A percentile compares a stretch with the other conserved stretches of the same genome.
Conservation (phyloP, 2,329 filamentous ascomycete genomes). For the Ascochyta lentis region DNA sequence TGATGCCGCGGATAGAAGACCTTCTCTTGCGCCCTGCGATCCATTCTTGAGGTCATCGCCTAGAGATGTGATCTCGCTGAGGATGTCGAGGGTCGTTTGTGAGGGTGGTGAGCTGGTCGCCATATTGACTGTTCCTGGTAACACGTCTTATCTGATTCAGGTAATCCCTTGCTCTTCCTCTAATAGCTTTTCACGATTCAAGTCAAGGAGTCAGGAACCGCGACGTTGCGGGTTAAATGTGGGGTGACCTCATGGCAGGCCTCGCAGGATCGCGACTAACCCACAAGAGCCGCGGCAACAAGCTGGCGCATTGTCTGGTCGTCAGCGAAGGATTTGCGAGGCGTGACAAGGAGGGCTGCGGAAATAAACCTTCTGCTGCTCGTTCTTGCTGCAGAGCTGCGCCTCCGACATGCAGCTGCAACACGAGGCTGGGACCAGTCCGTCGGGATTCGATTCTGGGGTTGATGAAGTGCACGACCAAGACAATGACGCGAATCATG, state of each 20-base stretch:
- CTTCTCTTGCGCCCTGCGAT: conserved; percentile 25
- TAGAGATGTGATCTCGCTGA: conserved; percentile 27
- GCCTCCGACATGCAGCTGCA: conserved; percentile 1
- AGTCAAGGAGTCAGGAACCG: background rate
- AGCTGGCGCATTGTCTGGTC: background rate
- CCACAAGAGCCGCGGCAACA: background rate
- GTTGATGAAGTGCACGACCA: conserved; percentile 26
- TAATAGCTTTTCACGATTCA: background rate
- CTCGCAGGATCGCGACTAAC: conserved; percentile 2
- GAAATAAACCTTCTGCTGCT: background rate
- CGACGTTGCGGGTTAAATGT: conserved; percentile 2
- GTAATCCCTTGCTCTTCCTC: background rate
- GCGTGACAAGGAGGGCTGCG: background rate
- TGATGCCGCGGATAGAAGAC: conserved; percentile 26
- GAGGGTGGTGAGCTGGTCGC: conserved; percentile 8
- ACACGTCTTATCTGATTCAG: background rate
- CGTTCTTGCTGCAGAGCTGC: background rate
- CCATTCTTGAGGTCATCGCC: conserved; percentile 27
- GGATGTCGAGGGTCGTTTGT: conserved; percentile 24
- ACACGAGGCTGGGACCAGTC: background rate
- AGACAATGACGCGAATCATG: conserved; percentile 25
- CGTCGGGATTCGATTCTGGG: conserved; percentile 22
- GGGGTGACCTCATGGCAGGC: background rate
- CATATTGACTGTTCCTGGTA: background rate
- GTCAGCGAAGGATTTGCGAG: conserved; percentile 10